Evolutionary conservation across 2,329 filamentous ascomycete species (phyloP), one percentile per base, ranked within the genome.

Genomic region (Fusarium euwallaceae): DNA sequence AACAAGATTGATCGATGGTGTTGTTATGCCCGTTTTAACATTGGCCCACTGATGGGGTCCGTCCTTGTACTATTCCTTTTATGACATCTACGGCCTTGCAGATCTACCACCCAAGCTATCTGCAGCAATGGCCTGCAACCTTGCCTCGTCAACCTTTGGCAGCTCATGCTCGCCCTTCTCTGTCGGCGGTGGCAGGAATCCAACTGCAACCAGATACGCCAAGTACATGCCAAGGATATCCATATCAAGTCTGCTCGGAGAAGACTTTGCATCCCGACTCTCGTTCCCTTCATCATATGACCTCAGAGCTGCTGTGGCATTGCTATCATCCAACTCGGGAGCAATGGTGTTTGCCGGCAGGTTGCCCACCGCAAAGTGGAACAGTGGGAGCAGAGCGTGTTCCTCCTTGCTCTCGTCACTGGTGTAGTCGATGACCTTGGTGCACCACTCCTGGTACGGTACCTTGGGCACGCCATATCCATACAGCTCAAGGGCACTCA

Each of bases 401-500:
- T 77, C 56, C 48, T 77, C 62, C 45, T 66, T 53, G 32, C 43
- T 51, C 43, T 69, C 58, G 36, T 66, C 36, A 22, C 48, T 61
- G 10, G 71, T 55, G 45, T 64, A 69, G 39, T 64, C 64, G 56
- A 64, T 58, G 9, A 69, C 22, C 67, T 89, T 88, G 34, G 86
- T 84, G 71, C 89, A 90, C 94, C 94, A 97, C 8, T 88, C 85
- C 0, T 17, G 27, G 32, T 71, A 75, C 4, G 53, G 17, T 11
- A 73, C 64, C 53, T 65, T 27, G 7, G 92, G 91, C 1, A 92
- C 89, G 29, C 87, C 80, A 83, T 95, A 97, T 29, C 94, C 94
- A 80, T 94, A 97, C 86, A 87, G 79, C 92, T 88, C 9, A 5
- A 97, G 86, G 0, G 89, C 86, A 22, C 88, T 88, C n/a, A 97